These are phyloP conservation scores for Syncephalastrum sp. DNA, from an alignment of 371 early-diverging fungal species.

Conservation along the genomic window DNA sequence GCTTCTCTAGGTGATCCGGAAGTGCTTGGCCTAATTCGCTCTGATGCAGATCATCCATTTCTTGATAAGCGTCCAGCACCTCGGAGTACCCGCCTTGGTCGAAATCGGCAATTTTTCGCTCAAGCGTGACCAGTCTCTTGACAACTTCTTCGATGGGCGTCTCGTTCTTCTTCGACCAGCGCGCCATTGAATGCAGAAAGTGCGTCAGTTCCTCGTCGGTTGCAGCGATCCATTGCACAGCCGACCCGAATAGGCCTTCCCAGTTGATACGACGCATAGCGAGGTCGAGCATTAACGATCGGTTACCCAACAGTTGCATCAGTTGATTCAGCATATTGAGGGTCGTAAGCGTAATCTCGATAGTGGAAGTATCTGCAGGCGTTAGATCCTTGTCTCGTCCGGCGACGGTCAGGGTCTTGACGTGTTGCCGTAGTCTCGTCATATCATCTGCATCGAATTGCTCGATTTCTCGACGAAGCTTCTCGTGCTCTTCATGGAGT, in stretches of 20 bases:
- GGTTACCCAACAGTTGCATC: slow-evolving; percentile 27
- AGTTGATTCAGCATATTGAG: slow-evolving; percentile 39
- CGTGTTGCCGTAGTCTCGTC: slow-evolving; percentile 49
- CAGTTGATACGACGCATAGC: slow-evolving; percentile 41
- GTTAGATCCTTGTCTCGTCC: slow-evolving; percentile 33
- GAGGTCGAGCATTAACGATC: slow-evolving; percentile 30
- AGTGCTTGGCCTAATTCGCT: slow-evolving; percentile 6
- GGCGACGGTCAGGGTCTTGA: slow-evolving; percentile 35
- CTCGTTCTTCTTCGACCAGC: slow-evolving; percentile 30
- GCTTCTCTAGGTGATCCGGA: slow-evolving; percentile 42
- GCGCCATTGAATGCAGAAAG: slow-evolving; percentile 33
- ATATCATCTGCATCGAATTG: slow-evolving; percentile 44
- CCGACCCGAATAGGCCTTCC: slow-evolving; percentile 45
- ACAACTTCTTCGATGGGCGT: slow-evolving; percentile 30
- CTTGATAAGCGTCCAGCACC: slow-evolving; percentile 44
- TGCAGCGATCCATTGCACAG: slow-evolving; percentile 38
- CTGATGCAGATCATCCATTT: slow-evolving; percentile 34
- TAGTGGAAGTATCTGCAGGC: slow-evolving; percentile 57
- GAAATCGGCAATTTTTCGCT: slow-evolving; percentile 42
- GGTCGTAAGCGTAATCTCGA: slow-evolving; percentile 50
- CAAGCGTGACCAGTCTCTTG: slow-evolving; percentile 29
- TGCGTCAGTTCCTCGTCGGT: slow-evolving; percentile 34
- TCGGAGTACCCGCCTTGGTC: slow-evolving; percentile 37
- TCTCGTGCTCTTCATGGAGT: slow-evolving; percentile 33
- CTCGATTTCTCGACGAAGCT: slow-evolving; percentile 30